A percentile compares a stretch with the other conserved stretches of the same genome.
Conservation (phyloP, 2,329 filamentous ascomycete species). For the Sordariomycetes sp. region DNA sequence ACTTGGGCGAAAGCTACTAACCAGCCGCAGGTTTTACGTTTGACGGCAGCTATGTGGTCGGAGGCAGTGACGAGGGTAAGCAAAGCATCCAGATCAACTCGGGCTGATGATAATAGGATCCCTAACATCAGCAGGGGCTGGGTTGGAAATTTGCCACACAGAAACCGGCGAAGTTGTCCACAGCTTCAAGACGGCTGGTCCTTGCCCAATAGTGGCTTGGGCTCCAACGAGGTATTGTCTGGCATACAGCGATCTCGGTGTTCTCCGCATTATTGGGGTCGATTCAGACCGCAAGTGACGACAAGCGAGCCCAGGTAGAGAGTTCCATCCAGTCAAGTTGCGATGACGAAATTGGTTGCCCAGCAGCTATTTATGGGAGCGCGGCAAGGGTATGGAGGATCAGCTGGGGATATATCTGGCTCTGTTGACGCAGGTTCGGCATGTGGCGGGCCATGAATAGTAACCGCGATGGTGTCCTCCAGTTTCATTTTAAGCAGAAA, state of each 20-base stretch:
- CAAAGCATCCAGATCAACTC: too few relatives aligned
- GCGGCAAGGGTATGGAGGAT: neutral
- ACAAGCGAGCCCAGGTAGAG: neutral
- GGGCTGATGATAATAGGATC: neutral
- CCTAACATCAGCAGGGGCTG: conserved; percentile 30
- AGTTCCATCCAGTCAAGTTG: neutral
- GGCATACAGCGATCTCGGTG: conserved; percentile 61
- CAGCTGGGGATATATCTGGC: neutral
- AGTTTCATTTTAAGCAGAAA: neutral
- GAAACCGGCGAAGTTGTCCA: conserved; percentile 66
- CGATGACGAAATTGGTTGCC: neutral
- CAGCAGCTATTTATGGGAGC: neutral
- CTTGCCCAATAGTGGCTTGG: conserved; percentile 62
- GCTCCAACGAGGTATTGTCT: conserved; percentile 65
- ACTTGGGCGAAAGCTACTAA: neutral
- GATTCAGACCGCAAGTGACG: conserved; percentile 32
- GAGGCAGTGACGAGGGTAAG: conserved; percentile 62
- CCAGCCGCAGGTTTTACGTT: conserved; percentile 55
- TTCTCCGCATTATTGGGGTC: conserved; percentile 57
- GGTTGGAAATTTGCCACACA: conserved; percentile 59
- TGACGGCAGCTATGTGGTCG: conserved; percentile 65
- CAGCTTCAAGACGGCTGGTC: conserved; percentile 56
- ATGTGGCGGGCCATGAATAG: neutral
- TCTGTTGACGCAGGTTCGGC: neutral
- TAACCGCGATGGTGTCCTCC: neutral